Percentiles rank a stretch among this genome's conserved stretches.
Conservation (phyloP, 1,284 basidiomycete species). For the Puccinia triticina region DNA sequence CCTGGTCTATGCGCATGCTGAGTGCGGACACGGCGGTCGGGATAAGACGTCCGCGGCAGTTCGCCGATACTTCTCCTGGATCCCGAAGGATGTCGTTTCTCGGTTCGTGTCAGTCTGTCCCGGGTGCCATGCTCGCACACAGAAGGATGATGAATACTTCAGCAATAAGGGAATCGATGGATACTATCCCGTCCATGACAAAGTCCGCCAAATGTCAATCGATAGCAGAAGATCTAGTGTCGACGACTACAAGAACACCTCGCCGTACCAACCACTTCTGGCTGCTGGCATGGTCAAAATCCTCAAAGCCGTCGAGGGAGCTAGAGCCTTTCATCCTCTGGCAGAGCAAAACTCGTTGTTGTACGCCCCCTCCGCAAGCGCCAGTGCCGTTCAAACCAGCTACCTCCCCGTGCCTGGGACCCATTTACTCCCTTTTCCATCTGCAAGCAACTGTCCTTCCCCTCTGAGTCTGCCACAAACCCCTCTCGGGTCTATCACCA, state of each 20-base stretch:
- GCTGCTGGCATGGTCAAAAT: conserved; percentile 49
- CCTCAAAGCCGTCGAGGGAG: conserved; percentile 32
- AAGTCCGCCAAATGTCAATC: conserved; percentile 50
- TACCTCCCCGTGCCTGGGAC: background rate
- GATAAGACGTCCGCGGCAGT: conserved; percentile 68
- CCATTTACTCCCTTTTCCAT: background rate
- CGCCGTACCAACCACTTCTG: conserved; percentile 44
- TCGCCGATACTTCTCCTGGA: conserved; percentile 69
- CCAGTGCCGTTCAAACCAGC: background rate
- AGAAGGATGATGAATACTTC: conserved; percentile 50
- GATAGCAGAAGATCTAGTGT: conserved; percentile 12
- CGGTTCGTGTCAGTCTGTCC: conserved; percentile 76
- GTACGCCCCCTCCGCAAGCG: background rate
- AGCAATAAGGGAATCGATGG: conserved; percentile 42
- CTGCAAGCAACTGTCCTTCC: conserved; percentile 16
- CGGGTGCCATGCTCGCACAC: conserved; percentile 64
- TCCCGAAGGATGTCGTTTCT: conserved; percentile 76
- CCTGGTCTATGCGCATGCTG: conserved; percentile 71
- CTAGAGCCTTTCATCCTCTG: background rate
- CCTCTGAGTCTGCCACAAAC: background rate
- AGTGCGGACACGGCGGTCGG: conserved; percentile 72
- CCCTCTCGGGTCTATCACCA: background rate
- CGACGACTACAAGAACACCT: conserved; percentile 25
- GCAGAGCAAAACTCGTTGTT: background rate
- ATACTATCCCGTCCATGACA: conserved; percentile 47